Evolutionary conservation across 805 yeast species (phyloP).

Genomic region (Cyberlindnera xylosilytica): DNA sequence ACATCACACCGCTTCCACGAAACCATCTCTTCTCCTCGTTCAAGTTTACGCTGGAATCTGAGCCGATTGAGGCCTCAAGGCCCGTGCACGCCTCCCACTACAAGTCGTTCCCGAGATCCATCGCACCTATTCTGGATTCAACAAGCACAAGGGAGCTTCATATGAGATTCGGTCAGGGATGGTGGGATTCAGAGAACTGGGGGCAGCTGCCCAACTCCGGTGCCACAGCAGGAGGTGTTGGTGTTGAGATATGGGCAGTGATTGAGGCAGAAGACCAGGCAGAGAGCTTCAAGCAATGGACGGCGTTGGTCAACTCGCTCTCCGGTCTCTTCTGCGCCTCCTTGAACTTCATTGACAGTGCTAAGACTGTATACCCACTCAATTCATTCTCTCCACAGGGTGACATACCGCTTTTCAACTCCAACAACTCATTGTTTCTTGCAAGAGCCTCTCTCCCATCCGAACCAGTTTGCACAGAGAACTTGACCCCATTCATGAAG

Average conservation of each 20-base stretch:
- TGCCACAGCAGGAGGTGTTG: constrained; percentile 79
- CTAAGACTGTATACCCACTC: constrained; percentile 70
- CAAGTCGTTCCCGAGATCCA: constrained; percentile 71
- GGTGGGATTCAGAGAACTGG: constrained; percentile 91
- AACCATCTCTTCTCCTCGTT: constrained; percentile 71
- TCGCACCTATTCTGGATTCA: constrained; percentile 70
- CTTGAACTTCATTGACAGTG: constrained; percentile 77
- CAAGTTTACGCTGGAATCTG: constrained; percentile 61
- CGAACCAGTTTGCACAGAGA: constrained; percentile 96
- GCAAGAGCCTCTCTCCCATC: constrained; percentile 87
- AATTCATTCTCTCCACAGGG: constrained; percentile 31
- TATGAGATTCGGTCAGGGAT: constrained; percentile 86
- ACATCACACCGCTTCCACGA: constrained; percentile 68
- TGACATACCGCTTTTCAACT: constrained; percentile 28
- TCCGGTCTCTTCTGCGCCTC: constrained; percentile 96
- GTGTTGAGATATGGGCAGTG: constrained; percentile 90
- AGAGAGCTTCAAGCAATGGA: constrained; percentile 68
- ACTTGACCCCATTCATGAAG: constrained; percentile 88
- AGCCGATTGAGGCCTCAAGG: too few relatives aligned
- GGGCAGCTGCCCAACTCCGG: constrained; percentile 80
- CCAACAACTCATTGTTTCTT: constrained; percentile 44
- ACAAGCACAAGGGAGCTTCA: constrained; percentile 75
- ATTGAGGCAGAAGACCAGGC: constrained; percentile 59
- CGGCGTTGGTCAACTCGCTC: constrained; percentile 62
- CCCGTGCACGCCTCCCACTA: constrained; percentile 39